Percentiles rank a stretch among this genome's conserved stretches.
phyloP scores from a whole-genome alignment of 2,329 filamentous ascomycete genomes.

The Trichoderma guizhouense region DNA sequence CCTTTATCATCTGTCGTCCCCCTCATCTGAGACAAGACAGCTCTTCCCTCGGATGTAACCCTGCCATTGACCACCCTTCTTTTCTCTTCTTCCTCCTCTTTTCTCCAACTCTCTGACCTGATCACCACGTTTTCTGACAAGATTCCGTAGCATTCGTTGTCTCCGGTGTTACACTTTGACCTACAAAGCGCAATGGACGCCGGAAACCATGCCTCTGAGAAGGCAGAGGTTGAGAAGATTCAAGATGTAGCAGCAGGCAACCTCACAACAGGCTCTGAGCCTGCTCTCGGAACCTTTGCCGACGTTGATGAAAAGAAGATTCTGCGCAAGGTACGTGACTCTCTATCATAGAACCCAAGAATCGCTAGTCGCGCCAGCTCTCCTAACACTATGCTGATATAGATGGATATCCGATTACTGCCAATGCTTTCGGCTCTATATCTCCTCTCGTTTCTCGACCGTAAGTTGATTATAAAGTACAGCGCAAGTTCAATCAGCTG shows the following conservation, averaged over 20 bases:
- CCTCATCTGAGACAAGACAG: conserved; percentile 6
- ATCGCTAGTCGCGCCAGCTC: neutral
- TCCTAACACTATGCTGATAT: conserved; percentile 6
- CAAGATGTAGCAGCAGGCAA: neutral
- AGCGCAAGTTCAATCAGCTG: neutral
- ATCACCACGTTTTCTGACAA: neutral
- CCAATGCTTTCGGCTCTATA: conserved; percentile 66
- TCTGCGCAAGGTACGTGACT: conserved; percentile 47
- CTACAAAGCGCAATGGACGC: neutral
- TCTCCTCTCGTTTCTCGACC: conserved; percentile 66
- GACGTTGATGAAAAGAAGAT: conserved; percentile 50
- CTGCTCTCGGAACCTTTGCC: neutral
- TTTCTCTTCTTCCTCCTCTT: neutral
- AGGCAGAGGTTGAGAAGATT: conserved; percentile 14
- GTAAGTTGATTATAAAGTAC: conserved; percentile 29
- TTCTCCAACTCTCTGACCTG: neutral
- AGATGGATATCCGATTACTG: conserved; percentile 52
- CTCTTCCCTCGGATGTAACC: conserved; percentile 2
- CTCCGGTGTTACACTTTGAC: neutral
- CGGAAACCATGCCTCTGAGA: conserved; percentile 1
- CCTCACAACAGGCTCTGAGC: neutral
- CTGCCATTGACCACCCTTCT: neutral
- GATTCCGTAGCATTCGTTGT: neutral
- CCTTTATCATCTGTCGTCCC: neutral
- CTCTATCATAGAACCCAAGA: too few species aligned